Base-by-base conservation (phyloP, 441 rosid species). In the Erodium trifolium region DNA sequence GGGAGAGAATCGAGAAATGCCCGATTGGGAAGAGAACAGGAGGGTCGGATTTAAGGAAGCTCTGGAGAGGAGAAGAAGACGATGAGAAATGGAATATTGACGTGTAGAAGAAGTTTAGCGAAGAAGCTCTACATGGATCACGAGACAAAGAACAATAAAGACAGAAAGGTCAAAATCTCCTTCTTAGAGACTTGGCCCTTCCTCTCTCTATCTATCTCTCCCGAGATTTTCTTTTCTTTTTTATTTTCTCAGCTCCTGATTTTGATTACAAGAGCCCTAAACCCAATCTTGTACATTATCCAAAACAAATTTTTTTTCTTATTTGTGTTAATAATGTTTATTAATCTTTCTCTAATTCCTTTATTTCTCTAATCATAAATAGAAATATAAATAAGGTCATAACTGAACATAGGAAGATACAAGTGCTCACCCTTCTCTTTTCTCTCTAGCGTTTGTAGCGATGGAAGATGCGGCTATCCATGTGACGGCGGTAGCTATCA, bases 101-200 rank as follows among this genome's bases (percentile, higher is more conserved):
- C 67, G 73, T 59, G 11, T 62, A 34, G 67, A 43, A 18, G 67
- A 66, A 13, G 3, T 69, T 59, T 18, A 23, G n/a, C 49, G 71
- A 18, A 13, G 66, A 55, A 69, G 23, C 62, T 2, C 5, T 9
- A n/a, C 6, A 66, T 37, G 23, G 37, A 5, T 6, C 31, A 10
- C 31, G 72, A 70, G 63, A n/a, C n/a, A n/a, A n/a, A n/a, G n/a
- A n/a, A n/a, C n/a, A n/a, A n/a, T n/a, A n/a, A n/a, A n/a, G n/a
- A 14, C 13, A 37, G 29, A 49, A 47, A 34, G 14, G 49, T 27
- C 83, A 85, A 76, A 79, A 68, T 73, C 71, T 76, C 78, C 68
- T 77, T 71, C 77, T 68, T 68, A 66, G 68, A 5, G 69, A 64
- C 79, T 82, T 78, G n/a, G n/a, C 86, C 60, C 23, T 16, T 53